Evolutionary conservation across 768 basidiomycete genomes (phyloP), one percentile per base, ranked within the genome.

Genomic region (Boletus pseudopeckii): DNA sequence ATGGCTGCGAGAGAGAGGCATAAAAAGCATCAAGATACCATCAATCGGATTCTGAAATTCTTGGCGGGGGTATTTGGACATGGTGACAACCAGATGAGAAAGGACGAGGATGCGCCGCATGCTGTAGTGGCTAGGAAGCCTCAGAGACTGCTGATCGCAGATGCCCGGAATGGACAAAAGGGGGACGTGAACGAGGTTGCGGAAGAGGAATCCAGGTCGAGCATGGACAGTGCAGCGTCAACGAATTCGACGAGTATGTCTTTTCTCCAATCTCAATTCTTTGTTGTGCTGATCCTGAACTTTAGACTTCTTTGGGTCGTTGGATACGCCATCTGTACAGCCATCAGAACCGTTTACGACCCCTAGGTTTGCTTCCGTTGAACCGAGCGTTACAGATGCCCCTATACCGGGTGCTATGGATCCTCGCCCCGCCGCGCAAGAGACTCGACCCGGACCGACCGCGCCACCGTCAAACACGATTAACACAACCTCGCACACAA

Each of bases 21-120:
- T 64, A 86, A 92, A 67, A 94, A 91, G 65, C 94, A 98, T 59
- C 89, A 97, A 65, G 94, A 98, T 68, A 97, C 93, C 20, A 93
- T 98, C 67, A 93, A 97, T 64, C 77, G 91, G 51, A 98, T 99
- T 56, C 80, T 99, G 58, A 89, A 92, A 55, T 98, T 99, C 72
- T 73, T 99, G 51, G 95, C 95, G 10, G 86, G 92, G 13, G 88
- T 98, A 3, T 98, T 98, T 72, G 88, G 88, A 13, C 80, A 78
- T 50, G 61, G 66, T 0, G 74, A 75, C 1, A 75, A 71, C 43
- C 69, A 75, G 54, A 76, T 69, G 48, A 68, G 64, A 41, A 68
- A 64, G 42, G 70, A 67, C 46, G 69, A 71, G 40, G 70, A 63
- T 38, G 58, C 72, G 11, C 62, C 74, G 6, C 72, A 72, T 34